Evolutionary conservation across 495 filamentous ascomycete genomes (phyloP), one percentile per base, ranked within the genome.

Genomic region (Letharia columbiana): DNA sequence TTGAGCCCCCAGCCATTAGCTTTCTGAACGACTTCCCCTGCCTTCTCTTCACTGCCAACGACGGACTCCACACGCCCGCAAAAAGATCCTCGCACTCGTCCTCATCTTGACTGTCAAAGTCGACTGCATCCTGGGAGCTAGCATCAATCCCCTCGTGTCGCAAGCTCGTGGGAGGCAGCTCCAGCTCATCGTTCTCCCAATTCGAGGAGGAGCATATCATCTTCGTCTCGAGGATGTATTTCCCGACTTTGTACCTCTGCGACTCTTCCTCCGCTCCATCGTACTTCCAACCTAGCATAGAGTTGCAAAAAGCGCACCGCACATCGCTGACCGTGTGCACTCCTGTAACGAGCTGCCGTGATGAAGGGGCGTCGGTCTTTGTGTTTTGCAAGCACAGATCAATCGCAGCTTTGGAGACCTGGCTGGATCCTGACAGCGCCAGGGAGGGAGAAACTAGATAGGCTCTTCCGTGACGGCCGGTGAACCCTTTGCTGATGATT

Each of bases 41-140:
- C 69, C 91, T 80, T 70, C 90, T 81, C 76, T 79, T 81, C 35
- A 77, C 79, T 44, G 90, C 92, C 49, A 85, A 74, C 60, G 83
- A 83, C 20, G 87, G 79, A 70, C 87, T 89, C 93, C 93, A 98
- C 4, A 90, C 81, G 0, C 93, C 93, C 15, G 85, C 82, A 77
- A 98, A 97, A 61, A 98, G 73, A 75, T 96, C 92, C 71, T 97
- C 93, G 68, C 92, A 96, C 77, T 98, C 93, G 61, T 95, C 91
- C 72, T 96, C 91, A 74, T 98, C 93, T 60, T 92, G 86, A 66
- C 86, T 90, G 77, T 98, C 91, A 74, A 96, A 96, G 63, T 91
- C 86, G 4, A 91, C 72, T 61, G 70, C 66, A 7, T 63, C 70
- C 6, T 61, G 68, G 47, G 47, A 49, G 49, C 40, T 57, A 23